phyloP scores from a whole-genome alignment of 257 asterid species.

The Rauvolfia tetraphylla region DNA sequence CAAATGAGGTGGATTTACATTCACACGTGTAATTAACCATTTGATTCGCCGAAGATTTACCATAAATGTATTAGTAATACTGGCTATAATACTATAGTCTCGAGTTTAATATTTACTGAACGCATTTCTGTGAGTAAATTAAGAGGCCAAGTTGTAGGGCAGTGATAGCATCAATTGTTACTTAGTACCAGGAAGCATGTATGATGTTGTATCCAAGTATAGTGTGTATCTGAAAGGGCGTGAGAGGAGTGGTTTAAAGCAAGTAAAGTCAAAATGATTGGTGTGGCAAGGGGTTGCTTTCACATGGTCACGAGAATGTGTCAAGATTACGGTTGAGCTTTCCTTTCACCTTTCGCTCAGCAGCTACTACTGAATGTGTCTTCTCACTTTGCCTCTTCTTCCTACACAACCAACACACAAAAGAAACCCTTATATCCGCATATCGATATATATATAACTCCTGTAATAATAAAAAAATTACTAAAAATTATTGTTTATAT shows the following conservation, averaged over 20 bases:
- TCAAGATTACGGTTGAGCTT: constrained; percentile 37
- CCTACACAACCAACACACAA: not conserved
- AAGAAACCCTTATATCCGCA: not conserved
- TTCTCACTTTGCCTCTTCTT: not conserved
- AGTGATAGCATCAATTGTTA: too few relatives aligned
- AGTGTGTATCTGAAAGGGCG: not conserved
- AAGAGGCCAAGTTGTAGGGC: too few relatives aligned
- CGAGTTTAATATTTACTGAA: too few relatives aligned
- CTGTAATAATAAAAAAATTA: too few relatives aligned
- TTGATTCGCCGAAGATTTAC: not conserved
- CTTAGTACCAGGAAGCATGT: too few relatives aligned
- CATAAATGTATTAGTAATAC: too few relatives aligned
- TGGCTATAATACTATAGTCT: too few relatives aligned
- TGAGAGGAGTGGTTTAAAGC: not conserved
- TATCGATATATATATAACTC: too few relatives aligned
- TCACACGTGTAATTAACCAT: not conserved
- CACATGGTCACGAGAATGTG: constrained; percentile 44
- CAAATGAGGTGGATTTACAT: not conserved
- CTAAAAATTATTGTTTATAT: too few relatives aligned
- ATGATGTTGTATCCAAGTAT: not conserved
- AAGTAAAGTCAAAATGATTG: constrained; percentile 24
- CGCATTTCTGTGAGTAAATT: too few relatives aligned
- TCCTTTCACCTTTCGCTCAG: constrained; percentile 14
- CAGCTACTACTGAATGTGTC: not conserved
- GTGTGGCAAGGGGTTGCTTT: constrained; percentile 27